Conservation (phyloP, 202 grass and related monocot species). For the Schoenoplectus tabernaemontani region DNA sequence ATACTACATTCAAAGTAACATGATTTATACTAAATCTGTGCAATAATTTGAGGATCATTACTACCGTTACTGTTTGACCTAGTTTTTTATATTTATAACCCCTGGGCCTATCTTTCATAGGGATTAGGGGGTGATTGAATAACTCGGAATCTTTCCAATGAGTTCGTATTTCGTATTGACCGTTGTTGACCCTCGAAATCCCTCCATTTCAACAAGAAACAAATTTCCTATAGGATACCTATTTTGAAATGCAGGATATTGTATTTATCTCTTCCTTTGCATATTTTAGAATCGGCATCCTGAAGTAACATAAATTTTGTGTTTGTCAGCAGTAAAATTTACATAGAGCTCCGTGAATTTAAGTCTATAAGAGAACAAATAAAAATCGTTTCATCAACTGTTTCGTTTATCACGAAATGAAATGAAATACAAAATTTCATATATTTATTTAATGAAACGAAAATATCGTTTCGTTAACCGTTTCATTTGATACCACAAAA, state of each 20-base stretch:
- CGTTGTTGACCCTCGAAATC: neutral
- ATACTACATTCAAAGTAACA: neutral
- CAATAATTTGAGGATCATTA: slow-evolving; percentile 6
- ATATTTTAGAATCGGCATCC: too few species aligned
- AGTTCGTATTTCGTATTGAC: neutral
- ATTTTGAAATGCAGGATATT: neutral
- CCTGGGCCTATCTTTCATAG: slow-evolving; percentile 7
- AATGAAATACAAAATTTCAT: too few species aligned
- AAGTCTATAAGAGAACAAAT: too few species aligned
- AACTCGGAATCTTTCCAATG: slow-evolving; percentile 14
- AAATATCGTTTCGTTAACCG: too few species aligned
- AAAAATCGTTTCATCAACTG: too few species aligned
- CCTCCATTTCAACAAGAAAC: neutral
- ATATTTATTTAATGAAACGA: too few species aligned
- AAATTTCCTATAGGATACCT: neutral
- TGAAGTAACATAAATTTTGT: too few species aligned
- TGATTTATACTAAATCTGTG: slow-evolving; percentile 17
- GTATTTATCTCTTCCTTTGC: too few species aligned
- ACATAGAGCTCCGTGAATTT: too few species aligned
- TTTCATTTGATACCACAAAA: too few species aligned
- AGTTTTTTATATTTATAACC: slow-evolving; percentile 12
- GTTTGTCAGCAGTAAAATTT: too few species aligned
- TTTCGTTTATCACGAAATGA: too few species aligned
- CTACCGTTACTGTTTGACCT: slow-evolving; percentile 16
- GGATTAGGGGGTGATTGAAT: neutral